Evolutionary conservation across 768 basidiomycete genomes (phyloP).

Genomic region (Boletellus ananas): DNA sequence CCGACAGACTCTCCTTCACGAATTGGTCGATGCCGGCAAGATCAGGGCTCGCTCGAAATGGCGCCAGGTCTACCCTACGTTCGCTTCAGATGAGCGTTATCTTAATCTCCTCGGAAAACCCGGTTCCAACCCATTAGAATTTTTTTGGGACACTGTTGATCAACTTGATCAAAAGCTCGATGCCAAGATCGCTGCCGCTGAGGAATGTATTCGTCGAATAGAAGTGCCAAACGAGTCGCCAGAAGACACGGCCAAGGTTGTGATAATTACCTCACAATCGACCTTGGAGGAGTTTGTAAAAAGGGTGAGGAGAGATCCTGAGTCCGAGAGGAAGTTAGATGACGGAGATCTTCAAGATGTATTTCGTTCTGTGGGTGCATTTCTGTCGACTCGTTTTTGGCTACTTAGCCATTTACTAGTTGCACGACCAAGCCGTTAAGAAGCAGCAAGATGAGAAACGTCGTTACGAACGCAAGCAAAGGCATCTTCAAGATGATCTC

Average conservation of each 20-base stretch:
- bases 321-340: conserved; percentile 46
- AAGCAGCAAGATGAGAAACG: conserved; percentile 83
- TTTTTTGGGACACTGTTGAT: conserved; percentile 95
- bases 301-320: conserved; percentile 54
- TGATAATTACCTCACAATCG: conserved; percentile 49
- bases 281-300: conserved; percentile 59
- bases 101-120: conserved; percentile 84
- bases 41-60: conserved; percentile 85
- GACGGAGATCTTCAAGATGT: conserved; percentile 54
- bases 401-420: conserved; percentile 38
- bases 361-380: conserved; percentile 55
- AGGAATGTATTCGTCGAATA: conserved; percentile 51
- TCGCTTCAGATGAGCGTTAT: conserved; percentile 81
- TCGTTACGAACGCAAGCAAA: conserved; percentile 76
- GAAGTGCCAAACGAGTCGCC: conserved; percentile 30
- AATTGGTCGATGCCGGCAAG: conserved; percentile 59
- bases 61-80: conserved; percentile 80
- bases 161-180: conserved; percentile 82
- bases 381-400: neutral
- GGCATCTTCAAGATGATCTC: conserved; percentile 91
- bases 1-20: conserved; percentile 62
- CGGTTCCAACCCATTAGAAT: conserved; percentile 91
- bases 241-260: conserved; percentile 33
- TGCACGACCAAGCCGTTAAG: conserved; percentile 66
- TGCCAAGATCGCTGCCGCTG: conserved; percentile 65